These are phyloP conservation scores for Acer campestre DNA, from an alignment of 345 rosid species.

Conservation along the genomic window DNA sequence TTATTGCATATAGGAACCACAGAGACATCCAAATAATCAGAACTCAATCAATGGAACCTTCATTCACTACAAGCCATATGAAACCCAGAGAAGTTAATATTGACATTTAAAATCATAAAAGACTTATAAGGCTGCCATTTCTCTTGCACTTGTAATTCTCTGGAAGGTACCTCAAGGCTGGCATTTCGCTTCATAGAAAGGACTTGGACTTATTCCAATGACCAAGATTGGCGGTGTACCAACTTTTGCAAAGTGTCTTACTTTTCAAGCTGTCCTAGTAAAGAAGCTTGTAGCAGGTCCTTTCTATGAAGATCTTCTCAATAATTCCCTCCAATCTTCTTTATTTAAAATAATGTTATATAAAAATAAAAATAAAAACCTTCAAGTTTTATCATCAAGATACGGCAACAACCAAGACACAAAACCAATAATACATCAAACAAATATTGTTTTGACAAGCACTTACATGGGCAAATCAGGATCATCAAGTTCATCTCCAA, in stretches of 20 bases:
- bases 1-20: background rate
- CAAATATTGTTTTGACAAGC: background rate
- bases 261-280: background rate
- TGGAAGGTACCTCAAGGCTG: background rate
- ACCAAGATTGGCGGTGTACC: background rate
- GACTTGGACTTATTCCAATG: background rate
- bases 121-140: background rate
- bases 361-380: slow-evolving; percentile 7
- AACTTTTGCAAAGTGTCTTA: background rate
- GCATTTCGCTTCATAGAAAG: background rate
- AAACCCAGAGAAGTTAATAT: background rate
- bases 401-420: background rate
- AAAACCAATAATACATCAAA: background rate
- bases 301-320: background rate
- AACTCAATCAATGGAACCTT: background rate
- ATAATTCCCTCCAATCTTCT: background rate
- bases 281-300: background rate
- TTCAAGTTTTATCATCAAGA: background rate
- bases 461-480: slow-evolving; percentile 89
- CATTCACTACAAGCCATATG: background rate
- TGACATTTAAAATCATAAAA: background rate
- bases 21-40: background rate
- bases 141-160: background rate
- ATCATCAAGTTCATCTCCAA: slow-evolving; percentile 76
- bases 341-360: background rate